Evolutionary conservation across 139 green algal species (phyloP).

Genomic region (Zygnema circumcarinatum): DNA sequence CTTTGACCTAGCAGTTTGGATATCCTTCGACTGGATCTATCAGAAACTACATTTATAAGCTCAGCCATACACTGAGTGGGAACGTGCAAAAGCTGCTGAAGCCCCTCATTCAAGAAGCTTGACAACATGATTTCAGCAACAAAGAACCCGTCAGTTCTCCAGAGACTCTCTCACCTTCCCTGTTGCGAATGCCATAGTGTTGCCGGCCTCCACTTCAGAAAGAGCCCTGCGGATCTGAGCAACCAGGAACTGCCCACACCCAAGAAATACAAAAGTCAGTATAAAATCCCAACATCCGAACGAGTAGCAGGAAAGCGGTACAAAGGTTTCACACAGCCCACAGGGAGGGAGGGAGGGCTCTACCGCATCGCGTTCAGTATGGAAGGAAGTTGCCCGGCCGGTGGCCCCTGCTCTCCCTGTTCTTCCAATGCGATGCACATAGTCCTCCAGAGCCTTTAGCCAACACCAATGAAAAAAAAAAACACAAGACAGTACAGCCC

Average conservation of each 20-base stretch:
- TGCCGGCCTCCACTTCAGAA: constrained; percentile 78
- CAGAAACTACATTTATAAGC: too few species aligned
- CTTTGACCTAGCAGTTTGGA: too few species aligned
- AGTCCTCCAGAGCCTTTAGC: constrained; percentile 79
- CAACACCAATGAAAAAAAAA: not conserved
- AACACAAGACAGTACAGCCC: too few species aligned
- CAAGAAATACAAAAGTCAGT: not conserved
- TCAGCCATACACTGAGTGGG: too few species aligned
- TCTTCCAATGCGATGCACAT: constrained; percentile 87
- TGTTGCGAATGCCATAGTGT: constrained; percentile 81
- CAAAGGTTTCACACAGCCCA: too few species aligned
- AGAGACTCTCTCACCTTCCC: constrained; percentile 73
- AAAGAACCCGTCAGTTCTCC: too few species aligned
- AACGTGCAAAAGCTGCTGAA: too few species aligned
- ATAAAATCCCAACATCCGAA: not conserved
- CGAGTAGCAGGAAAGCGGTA: constrained; percentile 4
- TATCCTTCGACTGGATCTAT: too few species aligned
- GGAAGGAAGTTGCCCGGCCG: constrained; percentile 81
- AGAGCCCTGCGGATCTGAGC: constrained; percentile 74
- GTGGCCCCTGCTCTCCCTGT: constrained; percentile 77
- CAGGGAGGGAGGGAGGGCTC: not conserved
- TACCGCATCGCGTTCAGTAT: constrained; percentile 73
- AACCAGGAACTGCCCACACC: constrained; percentile 69
- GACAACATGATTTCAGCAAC: too few species aligned
- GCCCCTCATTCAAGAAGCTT: too few species aligned